phyloP scores from a whole-genome alignment of 345 rosid genomes.

The Syzygium oleosum region DNA sequence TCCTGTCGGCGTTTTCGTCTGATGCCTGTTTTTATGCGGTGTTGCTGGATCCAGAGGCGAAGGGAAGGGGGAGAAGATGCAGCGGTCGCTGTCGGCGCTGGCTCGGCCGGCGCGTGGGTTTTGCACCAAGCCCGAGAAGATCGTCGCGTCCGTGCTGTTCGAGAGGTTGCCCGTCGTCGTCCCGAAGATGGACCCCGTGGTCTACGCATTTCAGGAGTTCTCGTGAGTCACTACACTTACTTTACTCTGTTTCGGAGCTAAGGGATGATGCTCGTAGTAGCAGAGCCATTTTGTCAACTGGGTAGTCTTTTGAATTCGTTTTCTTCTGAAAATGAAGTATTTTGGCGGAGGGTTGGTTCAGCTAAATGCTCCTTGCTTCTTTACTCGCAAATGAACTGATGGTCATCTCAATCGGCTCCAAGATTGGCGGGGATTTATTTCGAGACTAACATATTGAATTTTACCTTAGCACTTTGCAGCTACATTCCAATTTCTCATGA shows the following conservation, averaged over 20 bases:
- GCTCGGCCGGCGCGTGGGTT: slow-evolving; percentile 32
- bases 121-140: slow-evolving; percentile 57
- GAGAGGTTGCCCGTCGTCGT: slow-evolving; percentile 90
- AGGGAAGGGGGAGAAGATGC: slow-evolving; percentile 25
- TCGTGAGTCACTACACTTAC: slow-evolving; percentile 40
- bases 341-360: not conserved
- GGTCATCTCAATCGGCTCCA: not conserved
- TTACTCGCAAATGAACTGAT: not conserved
- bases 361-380: not conserved
- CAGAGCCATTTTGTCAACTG: not conserved
- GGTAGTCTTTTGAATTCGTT: not conserved
- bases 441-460: not conserved
- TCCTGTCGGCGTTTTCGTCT: not conserved
- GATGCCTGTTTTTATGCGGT: not conserved
- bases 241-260: not conserved
- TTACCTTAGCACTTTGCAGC: not conserved
- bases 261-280: not conserved
- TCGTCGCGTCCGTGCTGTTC: slow-evolving; percentile 86
- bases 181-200: slow-evolving; percentile 83
- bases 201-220: slow-evolving; percentile 90
- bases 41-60: not conserved
- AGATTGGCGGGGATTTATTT: not conserved
- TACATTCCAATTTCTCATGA: not conserved
- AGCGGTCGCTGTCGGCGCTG: slow-evolving; percentile 25
- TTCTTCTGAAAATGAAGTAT: not conserved